Evolutionary conservation across 768 basidiomycete species (phyloP), one percentile per base, ranked within the genome.

Genomic region (Psilocybe cyanescens): DNA sequence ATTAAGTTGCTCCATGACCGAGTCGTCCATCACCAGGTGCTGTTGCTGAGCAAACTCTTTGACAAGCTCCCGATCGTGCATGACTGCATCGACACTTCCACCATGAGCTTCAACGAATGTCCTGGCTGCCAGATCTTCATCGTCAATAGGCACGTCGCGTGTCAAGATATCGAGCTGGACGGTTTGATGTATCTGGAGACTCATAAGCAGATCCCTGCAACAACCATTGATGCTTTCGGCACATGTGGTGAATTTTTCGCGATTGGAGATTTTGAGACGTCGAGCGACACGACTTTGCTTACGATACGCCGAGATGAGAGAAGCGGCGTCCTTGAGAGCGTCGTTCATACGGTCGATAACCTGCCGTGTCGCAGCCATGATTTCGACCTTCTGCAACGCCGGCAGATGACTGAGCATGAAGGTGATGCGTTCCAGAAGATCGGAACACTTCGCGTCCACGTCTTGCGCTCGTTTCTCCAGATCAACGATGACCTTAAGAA

Each of bases 361-460:
- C 58, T 72, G 73, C 29, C 70, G 65, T 8, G 76, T 79, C 3
- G 74, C 58, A 11, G 72, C 67, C 64, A 73, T 71, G 60, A 76
- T 69, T 50, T 74, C 71, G 44, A 78, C 65, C 35, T 71, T 68
- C 60, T 71, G 67, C 24, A 79, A 67, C 14, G 72, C 65, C 6
- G 75, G 73, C 35, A 79, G 68, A 53, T 79, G 77, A 55, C 75
- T 71, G 52, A 78, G 70, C 77, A 78, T 78, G 71, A 79, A 79
- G 7, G 74, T 75, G 65, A 78, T 72, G n/a, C 78, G 76, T 48
- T 79, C 77, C 41, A 79, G 59, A 30, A 79, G 68, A 58, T 79
- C 78, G 53, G 62, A 74, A 62, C 77, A 79, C 56, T 79, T 79
- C 17, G 71, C 59, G 55, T 79, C 78, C 8, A 74, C 77, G 19